phyloP scores from a whole-genome alignment of 176 grass and related monocot species.

The Oryza meridionalis region DNA sequence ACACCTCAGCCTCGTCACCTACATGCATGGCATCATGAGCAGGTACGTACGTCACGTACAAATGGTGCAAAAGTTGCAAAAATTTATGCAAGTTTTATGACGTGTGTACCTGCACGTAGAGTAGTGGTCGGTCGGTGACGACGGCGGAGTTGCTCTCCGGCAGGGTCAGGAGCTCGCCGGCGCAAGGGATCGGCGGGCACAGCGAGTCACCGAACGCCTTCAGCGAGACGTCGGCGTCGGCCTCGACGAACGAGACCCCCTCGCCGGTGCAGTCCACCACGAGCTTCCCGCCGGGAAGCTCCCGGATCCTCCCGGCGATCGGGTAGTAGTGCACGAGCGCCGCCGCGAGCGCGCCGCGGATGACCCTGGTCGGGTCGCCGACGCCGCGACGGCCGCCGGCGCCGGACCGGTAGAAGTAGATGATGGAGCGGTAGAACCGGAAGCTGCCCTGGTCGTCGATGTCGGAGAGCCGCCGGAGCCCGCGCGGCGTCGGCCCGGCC shows the following conservation, averaged over 20 bases:
- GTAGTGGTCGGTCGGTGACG: slow-evolving; percentile 29
- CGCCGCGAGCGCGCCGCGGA: slow-evolving; percentile 15
- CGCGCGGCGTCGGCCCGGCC: slow-evolving; percentile 33
- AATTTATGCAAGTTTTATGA: background rate
- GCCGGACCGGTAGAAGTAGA: slow-evolving; percentile 31
- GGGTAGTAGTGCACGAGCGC: slow-evolving; percentile 53
- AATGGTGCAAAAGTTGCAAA: background rate
- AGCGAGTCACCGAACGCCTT: slow-evolving; percentile 22
- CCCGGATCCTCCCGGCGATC: slow-evolving; percentile 46
- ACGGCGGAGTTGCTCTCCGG: slow-evolving; percentile 33
- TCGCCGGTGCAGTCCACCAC: slow-evolving; percentile 54
- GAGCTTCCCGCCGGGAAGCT: slow-evolving; percentile 43
- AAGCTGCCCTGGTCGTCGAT: slow-evolving; percentile 54
- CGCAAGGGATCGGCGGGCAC: slow-evolving; percentile 37
- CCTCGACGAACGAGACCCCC: slow-evolving; percentile 49
- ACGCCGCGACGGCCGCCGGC: background rate
- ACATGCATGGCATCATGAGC: background rate
- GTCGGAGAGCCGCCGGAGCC: slow-evolving; percentile 47
- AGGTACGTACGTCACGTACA: background rate
- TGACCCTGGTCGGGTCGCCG: slow-evolving; percentile 28
- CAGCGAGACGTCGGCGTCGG: slow-evolving; percentile 40
- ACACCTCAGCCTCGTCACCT: slow-evolving; percentile 53
- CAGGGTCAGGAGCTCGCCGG: slow-evolving; percentile 41
- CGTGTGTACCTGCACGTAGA: slow-evolving; percentile 43
- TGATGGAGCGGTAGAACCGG: slow-evolving; percentile 38